Conservation (phyloP, 768 basidiomycete species). For the Udeniomyces megalosporus region DNA sequence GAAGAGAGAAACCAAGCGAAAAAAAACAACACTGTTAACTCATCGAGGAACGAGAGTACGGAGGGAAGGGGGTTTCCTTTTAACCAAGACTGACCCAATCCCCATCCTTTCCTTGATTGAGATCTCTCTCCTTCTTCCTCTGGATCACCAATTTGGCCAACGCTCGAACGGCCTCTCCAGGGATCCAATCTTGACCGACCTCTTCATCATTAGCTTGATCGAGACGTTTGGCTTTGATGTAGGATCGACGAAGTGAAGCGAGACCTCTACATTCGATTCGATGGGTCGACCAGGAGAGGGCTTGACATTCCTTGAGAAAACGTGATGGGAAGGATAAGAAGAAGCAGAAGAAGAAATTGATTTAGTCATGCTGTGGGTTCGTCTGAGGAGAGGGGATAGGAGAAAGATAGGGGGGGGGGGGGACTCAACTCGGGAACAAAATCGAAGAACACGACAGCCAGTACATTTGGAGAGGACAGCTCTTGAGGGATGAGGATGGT, state of each 20-base stretch:
- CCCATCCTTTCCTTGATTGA: constrained; percentile 27
- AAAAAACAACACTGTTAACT: neutral
- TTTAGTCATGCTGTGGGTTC: too few relatives aligned
- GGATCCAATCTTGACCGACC: constrained; percentile 26
- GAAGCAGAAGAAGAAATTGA: too few relatives aligned
- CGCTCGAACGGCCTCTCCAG: constrained; percentile 64
- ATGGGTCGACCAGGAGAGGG: neutral
- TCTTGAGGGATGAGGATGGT: neutral
- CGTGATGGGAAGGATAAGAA: neutral
- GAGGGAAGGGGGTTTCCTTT: too few relatives aligned
- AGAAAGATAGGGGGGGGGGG: too few relatives aligned
- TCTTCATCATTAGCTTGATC: constrained; percentile 24
- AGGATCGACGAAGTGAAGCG: constrained; percentile 37
- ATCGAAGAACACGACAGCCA: constrained; percentile 50
- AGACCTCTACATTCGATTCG: constrained; percentile 53
- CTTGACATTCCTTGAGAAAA: constrained; percentile 1
- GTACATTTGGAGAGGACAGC: constrained; percentile 43
- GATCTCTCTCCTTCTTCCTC: constrained; percentile 40
- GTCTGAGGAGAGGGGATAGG: too few relatives aligned
- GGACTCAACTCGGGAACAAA: constrained; percentile 52
- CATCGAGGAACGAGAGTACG: neutral
- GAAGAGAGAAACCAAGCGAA: neutral
- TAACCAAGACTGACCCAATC: constrained; percentile 16
- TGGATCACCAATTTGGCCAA: constrained; percentile 60
- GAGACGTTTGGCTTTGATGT: constrained; percentile 33